These are phyloP conservation scores for Sisymbrium irio DNA, from an alignment of 345 rosid genomes.

Conservation along the genomic window DNA sequence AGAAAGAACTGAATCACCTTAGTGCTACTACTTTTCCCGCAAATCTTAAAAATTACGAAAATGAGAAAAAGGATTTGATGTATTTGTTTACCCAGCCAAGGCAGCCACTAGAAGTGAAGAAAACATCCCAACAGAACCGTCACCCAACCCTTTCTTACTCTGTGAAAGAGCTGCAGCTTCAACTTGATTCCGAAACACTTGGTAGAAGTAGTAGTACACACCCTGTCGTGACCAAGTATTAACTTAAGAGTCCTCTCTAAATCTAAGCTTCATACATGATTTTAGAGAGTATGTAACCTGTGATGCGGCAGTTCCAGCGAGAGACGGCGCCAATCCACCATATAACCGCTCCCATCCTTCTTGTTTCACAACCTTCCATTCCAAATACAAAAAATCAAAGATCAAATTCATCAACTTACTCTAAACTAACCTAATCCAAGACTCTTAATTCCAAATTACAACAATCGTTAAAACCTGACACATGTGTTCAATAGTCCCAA, in stretches of 20 bases:
- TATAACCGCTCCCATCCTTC: slow-evolving; percentile 95
- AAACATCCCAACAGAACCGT: slow-evolving; percentile 94
- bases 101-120: slow-evolving; percentile 96
- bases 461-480: slow-evolving; percentile 53
- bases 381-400: slow-evolving; percentile 13
- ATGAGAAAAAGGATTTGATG: neutral
- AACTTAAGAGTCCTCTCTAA: slow-evolving; percentile 21
- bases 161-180: slow-evolving; percentile 61
- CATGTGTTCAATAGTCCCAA: slow-evolving; percentile 74
- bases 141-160: slow-evolving; percentile 70
- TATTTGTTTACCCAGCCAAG: slow-evolving; percentile 65
- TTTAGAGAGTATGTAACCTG: slow-evolving; percentile 60
- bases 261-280: neutral
- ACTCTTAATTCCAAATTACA: neutral
- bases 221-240: slow-evolving; percentile 60
- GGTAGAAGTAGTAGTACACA: slow-evolving; percentile 99
- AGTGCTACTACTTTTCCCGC: neutral
- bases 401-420: neutral
- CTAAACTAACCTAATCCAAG: neutral
- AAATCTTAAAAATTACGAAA: too few species aligned
- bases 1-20: neutral
- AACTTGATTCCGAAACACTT: slow-evolving; percentile 94
- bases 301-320: slow-evolving; percentile 89
- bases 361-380: slow-evolving; percentile 77
- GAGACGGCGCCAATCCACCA: slow-evolving; percentile 83